Conservation (phyloP, 352 stramenopile species). For the Phytophthora sp. region DNA sequence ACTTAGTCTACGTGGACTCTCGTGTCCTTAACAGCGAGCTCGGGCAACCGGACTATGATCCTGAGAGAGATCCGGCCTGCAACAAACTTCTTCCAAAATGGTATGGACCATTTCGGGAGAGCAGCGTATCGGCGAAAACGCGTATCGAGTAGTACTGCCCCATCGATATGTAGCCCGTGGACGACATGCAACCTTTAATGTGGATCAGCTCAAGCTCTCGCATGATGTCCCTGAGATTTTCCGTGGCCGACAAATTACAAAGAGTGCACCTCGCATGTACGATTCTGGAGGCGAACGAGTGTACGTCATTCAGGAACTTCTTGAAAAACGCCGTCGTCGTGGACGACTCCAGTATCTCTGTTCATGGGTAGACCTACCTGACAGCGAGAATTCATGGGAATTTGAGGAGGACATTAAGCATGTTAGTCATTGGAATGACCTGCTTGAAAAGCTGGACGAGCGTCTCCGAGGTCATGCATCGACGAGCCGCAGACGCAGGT, state of each 20-base stretch:
- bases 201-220: constrained; percentile 3
- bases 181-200: constrained; percentile 2
- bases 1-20: constrained; percentile 7
- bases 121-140: neutral
- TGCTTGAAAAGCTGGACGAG: neutral
- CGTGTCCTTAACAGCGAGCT: constrained; percentile 1
- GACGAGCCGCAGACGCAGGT: neutral
- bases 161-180: constrained; percentile 2
- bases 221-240: neutral
- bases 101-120: neutral
- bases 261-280: constrained; percentile 3
- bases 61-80: neutral
- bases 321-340: neutral
- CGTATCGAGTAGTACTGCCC: neutral
- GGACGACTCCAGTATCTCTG: constrained; percentile 3
- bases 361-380: constrained; percentile 1
- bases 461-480: neutral
- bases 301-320: neutral
- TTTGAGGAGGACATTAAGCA: neutral
- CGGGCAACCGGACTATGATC: constrained; percentile 1
- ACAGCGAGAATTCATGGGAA: neutral
- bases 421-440: neutral
- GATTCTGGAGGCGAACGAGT: neutral
- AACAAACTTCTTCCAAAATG: constrained; percentile 11
- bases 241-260: neutral